Base-by-base conservation (phyloP, 306 rosid genomes). In the Hippophae gyantsensis region DNA sequence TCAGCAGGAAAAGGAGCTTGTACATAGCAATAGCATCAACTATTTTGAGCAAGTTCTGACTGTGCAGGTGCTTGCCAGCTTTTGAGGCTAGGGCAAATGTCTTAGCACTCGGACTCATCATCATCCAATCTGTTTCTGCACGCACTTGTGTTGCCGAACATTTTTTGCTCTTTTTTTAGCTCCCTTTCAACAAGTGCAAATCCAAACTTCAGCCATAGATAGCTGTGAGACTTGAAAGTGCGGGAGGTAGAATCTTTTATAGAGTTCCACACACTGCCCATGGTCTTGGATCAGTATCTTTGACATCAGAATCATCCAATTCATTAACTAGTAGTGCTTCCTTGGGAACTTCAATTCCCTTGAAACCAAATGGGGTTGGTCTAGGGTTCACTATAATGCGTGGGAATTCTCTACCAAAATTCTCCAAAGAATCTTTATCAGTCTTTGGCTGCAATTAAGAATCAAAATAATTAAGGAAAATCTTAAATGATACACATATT, bases 91-190 rank as follows among this genome's bases (percentile, higher is more conserved):
- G 71, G 26, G 77, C 83, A 60, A 72, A 57, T 52, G 96, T 83
- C 83, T 87, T 87, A 44, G 95, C 84, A 50, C 82, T 82, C 7
- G 92, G 45, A 66, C 71, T 78, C 79, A 69, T 78, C 82, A 81
- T 72, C 78, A 79, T 42, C 83, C 79, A 71, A 44, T 87, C 96
- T 64, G 83, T 74, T 60, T 72, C 86, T 0, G 87, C 96, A 14
- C 95, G 93, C 98, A 81, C 65, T 78, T 92, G 48, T 76, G 92
- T 57, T 87, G 98, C 69, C 98, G 85, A 0, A 87, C 88, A 63
- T 92, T 92, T 65, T 87, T 87, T 8, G 96, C 98, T 60, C 98
- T 77, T 66, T 92, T 87, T 2, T 89, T 92, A 61, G 96, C 98
- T 56, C 98, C 73, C 96, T 83, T 77, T 92, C 96, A n/a, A 11